These are phyloP conservation scores for Aspergillus sp. DNA, from an alignment of 2,329 filamentous ascomycete species.

Conservation along the genomic window DNA sequence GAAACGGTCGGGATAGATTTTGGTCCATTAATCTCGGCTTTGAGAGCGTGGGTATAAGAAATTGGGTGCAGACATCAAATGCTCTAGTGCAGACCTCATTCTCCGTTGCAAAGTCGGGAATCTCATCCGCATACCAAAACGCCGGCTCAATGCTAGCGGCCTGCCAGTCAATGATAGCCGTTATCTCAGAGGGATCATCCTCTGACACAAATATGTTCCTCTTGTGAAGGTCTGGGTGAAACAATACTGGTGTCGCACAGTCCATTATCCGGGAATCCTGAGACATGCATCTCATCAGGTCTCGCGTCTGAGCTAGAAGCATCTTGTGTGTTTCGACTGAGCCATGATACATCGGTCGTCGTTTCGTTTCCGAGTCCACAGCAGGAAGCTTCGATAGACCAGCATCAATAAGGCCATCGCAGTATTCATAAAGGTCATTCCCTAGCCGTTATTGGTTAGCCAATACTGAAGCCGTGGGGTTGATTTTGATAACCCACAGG, in stretches of 20 bases:
- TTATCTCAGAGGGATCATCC: conserved; percentile 40
- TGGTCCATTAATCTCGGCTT: conserved; percentile 38
- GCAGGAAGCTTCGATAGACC: conserved; percentile 41
- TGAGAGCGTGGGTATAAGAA: conserved; percentile 33
- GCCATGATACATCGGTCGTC: conserved; percentile 38
- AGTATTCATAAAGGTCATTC: conserved; percentile 36
- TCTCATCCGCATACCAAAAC: conserved; percentile 42
- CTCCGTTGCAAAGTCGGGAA: conserved; percentile 43
- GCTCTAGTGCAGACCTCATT: conserved; percentile 36
- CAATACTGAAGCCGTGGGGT: conserved; percentile 8
- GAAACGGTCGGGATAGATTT: conserved; percentile 41
- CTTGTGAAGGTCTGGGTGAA: conserved; percentile 46
- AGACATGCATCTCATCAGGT: conserved; percentile 34
- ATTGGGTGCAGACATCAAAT: conserved; percentile 36
- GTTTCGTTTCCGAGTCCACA: conserved; percentile 17
- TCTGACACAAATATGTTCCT: conserved; percentile 48
- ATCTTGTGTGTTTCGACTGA: conserved; percentile 36
- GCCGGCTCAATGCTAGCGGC: conserved; percentile 43
- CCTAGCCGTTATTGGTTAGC: conserved; percentile 30
- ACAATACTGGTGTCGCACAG: conserved; percentile 34
- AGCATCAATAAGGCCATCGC: conserved; percentile 42
- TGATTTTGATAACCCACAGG: conserved; percentile 36
- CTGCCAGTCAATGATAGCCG: conserved; percentile 49
- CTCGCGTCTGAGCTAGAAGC: conserved; percentile 33
- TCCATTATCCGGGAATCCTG: conserved; percentile 29